Evolutionary conservation across 352 stramenopile species (phyloP).

Genomic region (Phytophthora citricola): DNA sequence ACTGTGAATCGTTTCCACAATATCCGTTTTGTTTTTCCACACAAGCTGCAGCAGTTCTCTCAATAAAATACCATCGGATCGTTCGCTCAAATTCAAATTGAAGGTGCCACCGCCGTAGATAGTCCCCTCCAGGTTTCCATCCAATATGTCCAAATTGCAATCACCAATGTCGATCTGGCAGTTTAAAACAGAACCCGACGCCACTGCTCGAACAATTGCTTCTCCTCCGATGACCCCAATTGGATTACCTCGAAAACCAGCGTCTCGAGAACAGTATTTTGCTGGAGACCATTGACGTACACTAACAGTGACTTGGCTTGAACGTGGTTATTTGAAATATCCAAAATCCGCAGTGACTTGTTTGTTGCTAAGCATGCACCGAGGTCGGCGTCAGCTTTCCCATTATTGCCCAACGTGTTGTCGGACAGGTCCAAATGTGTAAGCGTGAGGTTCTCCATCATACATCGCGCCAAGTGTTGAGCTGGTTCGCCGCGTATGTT

Average conservation of each 20-base stretch:
- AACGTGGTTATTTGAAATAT: conserved; percentile 79
- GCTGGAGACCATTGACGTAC: conserved; percentile 66
- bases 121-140: conserved; percentile 47
- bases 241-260: conserved; percentile 73
- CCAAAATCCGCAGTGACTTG: conserved; percentile 61
- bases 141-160: conserved; percentile 73
- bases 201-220: conserved; percentile 60
- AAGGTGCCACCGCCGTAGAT: conserved; percentile 61
- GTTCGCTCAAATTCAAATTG: conserved; percentile 60
- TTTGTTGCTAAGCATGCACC: conserved; percentile 70
- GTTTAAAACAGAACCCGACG: conserved; percentile 49
- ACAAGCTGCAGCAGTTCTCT: conserved; percentile 63
- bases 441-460: conserved; percentile 79
- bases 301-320: conserved; percentile 65
- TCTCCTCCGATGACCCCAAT: conserved; percentile 69
- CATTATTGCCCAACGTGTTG: conserved; percentile 76
- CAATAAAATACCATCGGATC: conserved; percentile 57
- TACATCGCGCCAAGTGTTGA: conserved; percentile 63
- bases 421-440: conserved; percentile 70
- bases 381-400: conserved; percentile 68
- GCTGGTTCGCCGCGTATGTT: conserved; percentile 75
- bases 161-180: conserved; percentile 72
- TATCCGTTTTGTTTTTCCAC: conserved; percentile 64
- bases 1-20: conserved; percentile 59
- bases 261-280: conserved; percentile 59